A percentile compares a stretch with the other conserved stretches of the same genome.
These are phyloP conservation scores for Leptographium galeiforme DNA, from an alignment of 2,329 filamentous ascomycete genomes.

Conservation along the genomic window DNA sequence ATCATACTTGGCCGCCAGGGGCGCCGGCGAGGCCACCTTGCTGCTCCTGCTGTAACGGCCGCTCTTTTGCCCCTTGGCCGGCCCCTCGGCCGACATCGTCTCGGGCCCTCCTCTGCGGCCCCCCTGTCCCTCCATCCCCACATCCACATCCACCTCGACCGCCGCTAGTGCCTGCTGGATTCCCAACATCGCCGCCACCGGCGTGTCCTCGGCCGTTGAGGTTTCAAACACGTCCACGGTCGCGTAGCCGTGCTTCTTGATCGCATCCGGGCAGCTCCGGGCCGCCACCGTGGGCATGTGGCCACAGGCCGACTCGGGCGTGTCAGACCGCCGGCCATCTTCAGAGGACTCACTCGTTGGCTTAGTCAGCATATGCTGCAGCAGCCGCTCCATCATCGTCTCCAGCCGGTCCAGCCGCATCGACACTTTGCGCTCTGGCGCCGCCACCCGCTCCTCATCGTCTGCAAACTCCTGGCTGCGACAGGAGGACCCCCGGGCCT, in stretches of 20 bases:
- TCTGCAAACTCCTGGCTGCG: slow-evolving; percentile 32
- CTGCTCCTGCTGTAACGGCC: not conserved
- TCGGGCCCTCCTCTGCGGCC: not conserved
- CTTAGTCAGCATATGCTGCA: slow-evolving; percentile 22
- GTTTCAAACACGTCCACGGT: slow-evolving; percentile 16
- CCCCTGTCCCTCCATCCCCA: too few relatives aligned
- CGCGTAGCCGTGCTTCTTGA: slow-evolving; percentile 7
- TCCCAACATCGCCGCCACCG: slow-evolving; percentile 17
- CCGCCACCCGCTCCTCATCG: slow-evolving; percentile 13
- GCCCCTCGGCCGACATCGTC: not conserved
- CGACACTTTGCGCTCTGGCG: slow-evolving; percentile 24
- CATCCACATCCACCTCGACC: not conserved
- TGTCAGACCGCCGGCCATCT: not conserved
- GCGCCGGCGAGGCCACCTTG: slow-evolving; percentile 9
- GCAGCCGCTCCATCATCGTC: slow-evolving; percentile 30
- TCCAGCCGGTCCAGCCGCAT: slow-evolving; percentile 33
- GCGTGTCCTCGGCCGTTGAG: slow-evolving; percentile 17
- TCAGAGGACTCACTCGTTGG: not conserved
- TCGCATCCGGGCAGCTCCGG: slow-evolving; percentile 5
- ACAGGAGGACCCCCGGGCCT: slow-evolving; percentile 25
- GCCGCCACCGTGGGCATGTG: slow-evolving; percentile 3
- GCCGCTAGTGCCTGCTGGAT: slow-evolving; percentile 11
- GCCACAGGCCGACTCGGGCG: not conserved
- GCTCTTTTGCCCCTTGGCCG: not conserved
- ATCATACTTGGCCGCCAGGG: slow-evolving; percentile 15